Percentiles rank a stretch among this genome's conserved stretches.
These are phyloP conservation scores for Zygoascus bituminiphila DNA, from an alignment of 805 yeast genomes.

Conservation along the genomic window DNA sequence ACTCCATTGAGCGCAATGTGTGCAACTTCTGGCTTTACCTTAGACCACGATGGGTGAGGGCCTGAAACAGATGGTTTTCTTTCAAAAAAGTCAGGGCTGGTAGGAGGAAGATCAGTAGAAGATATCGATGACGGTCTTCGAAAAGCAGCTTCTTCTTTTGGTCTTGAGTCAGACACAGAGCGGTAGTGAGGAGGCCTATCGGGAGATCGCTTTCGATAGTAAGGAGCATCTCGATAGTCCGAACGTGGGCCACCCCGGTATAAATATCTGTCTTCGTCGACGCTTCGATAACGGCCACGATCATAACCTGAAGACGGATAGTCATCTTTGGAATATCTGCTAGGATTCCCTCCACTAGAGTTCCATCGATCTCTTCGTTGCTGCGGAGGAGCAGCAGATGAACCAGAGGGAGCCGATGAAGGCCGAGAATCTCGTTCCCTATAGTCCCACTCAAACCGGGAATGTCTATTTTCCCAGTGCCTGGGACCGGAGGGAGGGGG, in stretches of 20 bases:
- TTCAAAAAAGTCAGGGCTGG: not conserved
- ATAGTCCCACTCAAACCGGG: not conserved
- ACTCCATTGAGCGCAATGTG: not conserved
- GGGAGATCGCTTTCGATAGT: not conserved
- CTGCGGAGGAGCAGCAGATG: not conserved
- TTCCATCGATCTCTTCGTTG: not conserved
- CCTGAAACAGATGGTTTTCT: not conserved
- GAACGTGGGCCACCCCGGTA: not conserved
- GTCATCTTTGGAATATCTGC: not conserved
- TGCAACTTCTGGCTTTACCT: not conserved
- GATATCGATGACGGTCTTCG: not conserved
- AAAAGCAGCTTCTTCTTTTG: not conserved
- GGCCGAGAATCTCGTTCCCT: not conserved
- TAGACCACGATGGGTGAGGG: not conserved
- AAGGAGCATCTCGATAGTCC: not conserved
- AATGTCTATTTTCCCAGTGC: slow-evolving; percentile 5
- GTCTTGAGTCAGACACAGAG: not conserved
- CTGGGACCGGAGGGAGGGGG: slow-evolving; percentile 8
- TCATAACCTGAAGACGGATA: not conserved
- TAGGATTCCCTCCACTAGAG: not conserved
- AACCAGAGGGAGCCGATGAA: not conserved
- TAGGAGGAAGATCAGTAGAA: not conserved
- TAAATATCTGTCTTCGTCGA: not conserved
- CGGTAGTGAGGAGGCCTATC: not conserved
- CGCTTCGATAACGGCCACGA: not conserved